These are phyloP conservation scores for Solanum gandarillasii DNA, from an alignment of 257 asterid species.

Conservation along the genomic window DNA sequence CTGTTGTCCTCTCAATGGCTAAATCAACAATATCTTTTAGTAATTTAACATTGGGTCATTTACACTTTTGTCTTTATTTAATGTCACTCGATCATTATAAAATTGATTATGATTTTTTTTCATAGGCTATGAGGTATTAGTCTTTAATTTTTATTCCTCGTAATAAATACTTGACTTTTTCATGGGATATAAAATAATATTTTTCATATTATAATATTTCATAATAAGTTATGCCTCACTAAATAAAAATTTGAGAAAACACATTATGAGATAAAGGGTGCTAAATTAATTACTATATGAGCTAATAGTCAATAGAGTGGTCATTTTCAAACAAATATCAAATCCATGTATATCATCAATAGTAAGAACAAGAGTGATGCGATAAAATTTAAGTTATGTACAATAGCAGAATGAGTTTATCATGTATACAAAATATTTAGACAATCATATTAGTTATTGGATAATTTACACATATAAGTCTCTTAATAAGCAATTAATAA, in stretches of 20 bases:
- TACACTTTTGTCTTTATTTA: background rate
- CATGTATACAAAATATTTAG: too few relatives aligned
- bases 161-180: background rate
- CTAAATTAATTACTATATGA: too few relatives aligned
- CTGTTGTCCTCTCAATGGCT: background rate
- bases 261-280: too few relatives aligned
- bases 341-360: background rate
- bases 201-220: background rate
- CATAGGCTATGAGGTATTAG: background rate
- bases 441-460: too few relatives aligned
- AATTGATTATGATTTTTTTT: background rate
- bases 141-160: too few relatives aligned
- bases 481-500: background rate
- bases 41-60: background rate
- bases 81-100: background rate
- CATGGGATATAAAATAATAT: too few relatives aligned
- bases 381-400: background rate
- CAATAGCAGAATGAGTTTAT: background rate
- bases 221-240: background rate
- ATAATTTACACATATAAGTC: background rate
- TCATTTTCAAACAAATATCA: background rate
- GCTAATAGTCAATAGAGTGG: background rate
- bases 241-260: background rate
- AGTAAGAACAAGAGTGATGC: background rate
- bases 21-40: background rate